Conservation (phyloP, 164 flowering plant genomes). For the Kingdonia uniflora region DNA sequence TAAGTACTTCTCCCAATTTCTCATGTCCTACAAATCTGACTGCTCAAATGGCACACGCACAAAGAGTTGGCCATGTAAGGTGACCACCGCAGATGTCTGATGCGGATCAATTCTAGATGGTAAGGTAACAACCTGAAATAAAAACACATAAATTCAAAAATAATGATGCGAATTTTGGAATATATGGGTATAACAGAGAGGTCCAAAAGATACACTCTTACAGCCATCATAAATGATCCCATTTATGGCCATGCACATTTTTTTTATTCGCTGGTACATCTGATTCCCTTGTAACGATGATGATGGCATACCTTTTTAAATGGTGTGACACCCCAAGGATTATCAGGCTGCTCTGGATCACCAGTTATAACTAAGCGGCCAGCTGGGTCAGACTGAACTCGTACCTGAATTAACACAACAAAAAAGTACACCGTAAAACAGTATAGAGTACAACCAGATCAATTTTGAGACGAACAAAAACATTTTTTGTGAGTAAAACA, state of each 20-base stretch:
- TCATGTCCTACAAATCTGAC: slow-evolving; percentile 23
- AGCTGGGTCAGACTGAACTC: slow-evolving; percentile 91
- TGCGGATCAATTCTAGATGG: slow-evolving; percentile 91
- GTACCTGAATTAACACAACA: slow-evolving; percentile 42
- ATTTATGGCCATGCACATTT: too few species aligned
- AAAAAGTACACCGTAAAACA: neutral
- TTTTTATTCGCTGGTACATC: too few species aligned
- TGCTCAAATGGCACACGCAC: slow-evolving; percentile 90
- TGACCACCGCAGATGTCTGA: slow-evolving; percentile 94
- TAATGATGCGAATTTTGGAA: neutral
- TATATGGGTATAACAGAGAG: neutral
- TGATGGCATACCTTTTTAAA: slow-evolving; percentile 60
- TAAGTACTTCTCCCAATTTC: too few species aligned
- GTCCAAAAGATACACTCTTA: too few species aligned
- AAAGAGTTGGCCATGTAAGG: slow-evolving; percentile 89
- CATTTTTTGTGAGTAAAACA: too few species aligned
- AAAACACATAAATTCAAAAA: neutral
- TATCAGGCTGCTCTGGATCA: slow-evolving; percentile 78
- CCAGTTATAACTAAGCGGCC: slow-evolving; percentile 89
- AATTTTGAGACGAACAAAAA: too few species aligned
- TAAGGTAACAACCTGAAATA: slow-evolving; percentile 63
- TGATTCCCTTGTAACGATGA: too few species aligned
- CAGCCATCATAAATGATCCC: too few species aligned
- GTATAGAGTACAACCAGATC: too few species aligned
- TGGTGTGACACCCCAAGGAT: slow-evolving; percentile 91